phyloP scores from a whole-genome alignment of 768 basidiomycete species.

The Boletus eberwhitei region DNA sequence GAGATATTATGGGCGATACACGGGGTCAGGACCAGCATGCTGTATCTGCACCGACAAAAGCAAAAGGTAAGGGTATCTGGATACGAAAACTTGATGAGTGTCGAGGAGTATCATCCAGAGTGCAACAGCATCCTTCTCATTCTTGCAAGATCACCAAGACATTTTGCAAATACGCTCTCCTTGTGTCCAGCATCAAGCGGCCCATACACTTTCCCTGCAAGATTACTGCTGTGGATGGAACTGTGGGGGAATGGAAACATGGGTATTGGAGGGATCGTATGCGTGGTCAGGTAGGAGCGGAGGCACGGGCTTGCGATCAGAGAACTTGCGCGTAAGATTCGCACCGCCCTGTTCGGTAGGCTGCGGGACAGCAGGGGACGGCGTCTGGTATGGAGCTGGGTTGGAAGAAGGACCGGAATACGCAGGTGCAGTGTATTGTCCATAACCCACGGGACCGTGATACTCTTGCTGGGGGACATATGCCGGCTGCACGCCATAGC shows the following conservation, averaged over 20 bases:
- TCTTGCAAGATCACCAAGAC: constrained; percentile 1
- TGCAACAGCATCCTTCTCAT: background rate
- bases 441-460: constrained; percentile 17
- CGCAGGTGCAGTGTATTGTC: constrained; percentile 15
- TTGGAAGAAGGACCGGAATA: constrained; percentile 7
- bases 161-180: background rate
- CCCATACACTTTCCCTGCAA: background rate
- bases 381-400: constrained; percentile 6
- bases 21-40: constrained; percentile 5
- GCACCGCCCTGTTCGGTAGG: constrained; percentile 24
- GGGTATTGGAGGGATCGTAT: constrained; percentile 22
- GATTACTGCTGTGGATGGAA: constrained; percentile 4
- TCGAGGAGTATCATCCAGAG: background rate
- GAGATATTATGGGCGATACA: constrained; percentile 8
- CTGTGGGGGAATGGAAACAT: constrained; percentile 24
- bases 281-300: constrained; percentile 21
- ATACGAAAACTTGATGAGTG: background rate
- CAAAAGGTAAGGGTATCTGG: constrained; percentile 4
- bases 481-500: constrained; percentile 14
- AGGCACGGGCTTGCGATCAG: constrained; percentile 34
- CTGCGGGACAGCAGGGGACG: constrained; percentile 13
- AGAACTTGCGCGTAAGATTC: constrained; percentile 34
- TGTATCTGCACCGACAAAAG: constrained; percentile 1
- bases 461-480: constrained; percentile 24
- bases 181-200: constrained; percentile 1